Conservation (phyloP, 495 filamentous ascomycete species). For the Hypoxylon trugodes region DNA sequence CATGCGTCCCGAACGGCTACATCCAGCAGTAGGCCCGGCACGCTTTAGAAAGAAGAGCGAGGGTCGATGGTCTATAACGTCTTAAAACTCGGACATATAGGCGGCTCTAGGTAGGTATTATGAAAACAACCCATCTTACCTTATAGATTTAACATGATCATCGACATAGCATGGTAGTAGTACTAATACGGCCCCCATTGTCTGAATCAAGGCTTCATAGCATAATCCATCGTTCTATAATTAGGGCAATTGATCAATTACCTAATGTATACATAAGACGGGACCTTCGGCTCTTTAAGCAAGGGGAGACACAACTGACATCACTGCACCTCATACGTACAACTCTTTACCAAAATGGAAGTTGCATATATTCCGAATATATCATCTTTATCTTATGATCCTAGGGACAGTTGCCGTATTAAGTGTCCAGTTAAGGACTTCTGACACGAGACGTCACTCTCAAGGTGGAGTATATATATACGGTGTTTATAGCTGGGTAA, state of each 20-base stretch:
- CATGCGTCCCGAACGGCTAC: constrained; percentile 11
- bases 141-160: constrained; percentile 4
- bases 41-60: constrained; percentile 1
- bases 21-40: constrained; percentile 12
- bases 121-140: constrained; percentile 9
- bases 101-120: constrained; percentile 4
- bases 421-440: constrained; percentile 2
- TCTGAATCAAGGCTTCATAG: background rate
- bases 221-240: constrained; percentile 26
- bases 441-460: constrained; percentile 10
- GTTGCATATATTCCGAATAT: background rate
- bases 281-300: constrained; percentile 8
- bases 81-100: constrained; percentile 4
- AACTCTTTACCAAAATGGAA: background rate
- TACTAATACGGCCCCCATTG: background rate
- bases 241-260: constrained; percentile 23
- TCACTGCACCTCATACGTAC: background rate
- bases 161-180: background rate
- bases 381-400: constrained; percentile 2
- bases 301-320: constrained; percentile 11
- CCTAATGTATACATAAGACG: constrained; percentile 19
- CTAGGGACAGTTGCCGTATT: constrained; percentile 7
- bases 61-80: background rate
- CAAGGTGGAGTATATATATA: constrained; percentile 11
- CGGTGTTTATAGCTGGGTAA: background rate